phyloP scores from a whole-genome alignment of 1,139 yeast species.

The Saccharomyces hybrid region DNA sequence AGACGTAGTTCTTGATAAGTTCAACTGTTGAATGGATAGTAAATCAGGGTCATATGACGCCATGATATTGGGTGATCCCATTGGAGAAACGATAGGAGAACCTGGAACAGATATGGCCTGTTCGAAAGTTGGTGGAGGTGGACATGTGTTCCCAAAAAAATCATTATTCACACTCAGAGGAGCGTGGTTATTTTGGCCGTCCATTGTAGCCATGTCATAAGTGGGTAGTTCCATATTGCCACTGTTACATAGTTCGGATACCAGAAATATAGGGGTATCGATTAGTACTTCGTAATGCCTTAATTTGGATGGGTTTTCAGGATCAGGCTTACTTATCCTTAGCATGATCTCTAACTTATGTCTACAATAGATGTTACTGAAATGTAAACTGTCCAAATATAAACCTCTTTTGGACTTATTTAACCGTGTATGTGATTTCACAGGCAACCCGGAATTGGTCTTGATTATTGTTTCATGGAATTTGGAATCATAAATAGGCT shows the following conservation, averaged over 20 bases:
- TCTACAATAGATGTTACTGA: conserved; percentile 58
- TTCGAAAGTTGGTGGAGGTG: conserved; percentile 49
- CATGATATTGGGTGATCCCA: conserved; percentile 19
- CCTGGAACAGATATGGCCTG: conserved; percentile 41
- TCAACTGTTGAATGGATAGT: conserved; percentile 26
- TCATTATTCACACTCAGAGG: conserved; percentile 3
- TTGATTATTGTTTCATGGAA: conserved; percentile 20
- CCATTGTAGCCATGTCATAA: conserved; percentile 43
- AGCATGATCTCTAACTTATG: conserved; percentile 76
- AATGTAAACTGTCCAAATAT: conserved; percentile 63
- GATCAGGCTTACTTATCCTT: conserved; percentile 60
- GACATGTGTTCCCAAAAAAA: conserved; percentile 1
- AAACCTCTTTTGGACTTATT: conserved; percentile 35
- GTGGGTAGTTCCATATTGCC: conserved; percentile 68
- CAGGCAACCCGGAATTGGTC: conserved; percentile 22
- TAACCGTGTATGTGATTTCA: conserved; percentile 22
- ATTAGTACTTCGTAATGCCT: conserved; percentile 88
- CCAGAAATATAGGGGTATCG: conserved; percentile 72
- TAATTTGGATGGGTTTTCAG: conserved; percentile 47
- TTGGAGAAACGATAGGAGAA: conserved; percentile 29
- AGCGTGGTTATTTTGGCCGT: conserved; percentile 6
- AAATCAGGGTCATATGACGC: conserved; percentile 23
- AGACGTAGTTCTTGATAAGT: conserved; percentile 24
- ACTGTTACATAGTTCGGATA: conserved; percentile 64
- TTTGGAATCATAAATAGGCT: conserved; percentile 4